Percentiles rank a stretch among this genome's conserved stretches.
phyloP scores from a whole-genome alignment of 169 alveolate species.

The Cryptosporidium baileyi region DNA sequence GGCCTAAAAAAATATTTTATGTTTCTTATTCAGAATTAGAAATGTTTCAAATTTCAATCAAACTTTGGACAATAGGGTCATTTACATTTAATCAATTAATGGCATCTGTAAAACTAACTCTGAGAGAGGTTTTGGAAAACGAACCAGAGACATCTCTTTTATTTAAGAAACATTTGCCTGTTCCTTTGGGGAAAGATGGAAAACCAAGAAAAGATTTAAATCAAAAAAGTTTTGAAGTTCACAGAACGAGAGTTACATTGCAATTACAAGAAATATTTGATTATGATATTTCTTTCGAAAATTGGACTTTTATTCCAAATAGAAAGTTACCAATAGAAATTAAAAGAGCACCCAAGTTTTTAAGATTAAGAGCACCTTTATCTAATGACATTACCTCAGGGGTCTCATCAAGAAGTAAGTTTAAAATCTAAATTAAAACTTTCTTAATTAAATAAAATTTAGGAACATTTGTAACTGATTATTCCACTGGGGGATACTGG shows the following conservation, averaged over 20 bases:
- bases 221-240: slow-evolving; percentile 76
- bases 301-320: slow-evolving; percentile 75
- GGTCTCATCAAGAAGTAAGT: slow-evolving; percentile 22
- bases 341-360: slow-evolving; percentile 43
- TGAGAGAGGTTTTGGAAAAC: slow-evolving; percentile 79
- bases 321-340: slow-evolving; percentile 19
- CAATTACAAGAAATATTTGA: slow-evolving; percentile 75
- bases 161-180: slow-evolving; percentile 75
- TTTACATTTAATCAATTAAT: slow-evolving; percentile 78
- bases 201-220: slow-evolving; percentile 47
- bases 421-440: not conserved
- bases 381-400: slow-evolving; percentile 31
- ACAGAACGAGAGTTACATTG: slow-evolving; percentile 73
- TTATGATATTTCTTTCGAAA: slow-evolving; percentile 72
- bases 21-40: slow-evolving; percentile 83
- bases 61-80: slow-evolving; percentile 81
- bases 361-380: slow-evolving; percentile 37
- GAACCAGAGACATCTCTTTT: slow-evolving; percentile 79
- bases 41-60: slow-evolving; percentile 78
- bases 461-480: slow-evolving; percentile 26
- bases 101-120: slow-evolving; percentile 78
- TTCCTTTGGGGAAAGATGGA: slow-evolving; percentile 66
- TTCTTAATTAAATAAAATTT: not conserved
- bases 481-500: slow-evolving; percentile 64
- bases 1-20: slow-evolving; percentile 77